These are phyloP conservation scores for Irineochytrium annulatum DNA, from an alignment of 192 early-diverging fungal species.

Conservation along the genomic window DNA sequence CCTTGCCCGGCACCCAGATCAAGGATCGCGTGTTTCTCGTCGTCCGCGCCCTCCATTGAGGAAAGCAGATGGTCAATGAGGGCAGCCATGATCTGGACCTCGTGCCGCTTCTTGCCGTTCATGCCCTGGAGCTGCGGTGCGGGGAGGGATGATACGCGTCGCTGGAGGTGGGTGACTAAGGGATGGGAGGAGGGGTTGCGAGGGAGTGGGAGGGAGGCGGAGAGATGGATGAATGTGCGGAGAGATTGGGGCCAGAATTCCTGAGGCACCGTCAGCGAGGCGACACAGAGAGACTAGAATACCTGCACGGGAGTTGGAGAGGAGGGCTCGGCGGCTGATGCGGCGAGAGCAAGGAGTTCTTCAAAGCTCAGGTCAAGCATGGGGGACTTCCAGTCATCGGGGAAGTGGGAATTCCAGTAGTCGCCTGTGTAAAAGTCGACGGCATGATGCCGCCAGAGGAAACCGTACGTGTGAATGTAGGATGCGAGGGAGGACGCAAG, in stretches of 20 bases:
- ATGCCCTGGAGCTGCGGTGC: slow-evolving; percentile 59
- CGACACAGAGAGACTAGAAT: too few relatives aligned
- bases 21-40: slow-evolving; percentile 42
- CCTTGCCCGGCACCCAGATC: slow-evolving; percentile 80
- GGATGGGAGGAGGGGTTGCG: neutral
- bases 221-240: neutral
- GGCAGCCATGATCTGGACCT: slow-evolving; percentile 57
- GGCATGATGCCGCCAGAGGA: slow-evolving; percentile 25
- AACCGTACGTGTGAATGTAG: neutral
- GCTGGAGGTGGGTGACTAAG: too few relatives aligned
- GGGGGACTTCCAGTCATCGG: slow-evolving; percentile 23
- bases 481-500: neutral
- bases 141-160: too few relatives aligned
- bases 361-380: slow-evolving; percentile 5
- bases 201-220: neutral
- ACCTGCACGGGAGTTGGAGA: too few relatives aligned
- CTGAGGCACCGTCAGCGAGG: too few relatives aligned
- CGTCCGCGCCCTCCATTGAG: neutral
- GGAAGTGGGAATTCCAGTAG: slow-evolving; percentile 29
- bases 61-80: slow-evolving; percentile 42
- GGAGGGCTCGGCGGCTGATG: too few relatives aligned
- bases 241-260: slow-evolving; percentile 14
- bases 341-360: slow-evolving; percentile 27
- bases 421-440: slow-evolving; percentile 36
- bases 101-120: slow-evolving; percentile 69